Base-by-base conservation (phyloP, 75 land plant species). In the Selaginella moellendorffii region DNA sequence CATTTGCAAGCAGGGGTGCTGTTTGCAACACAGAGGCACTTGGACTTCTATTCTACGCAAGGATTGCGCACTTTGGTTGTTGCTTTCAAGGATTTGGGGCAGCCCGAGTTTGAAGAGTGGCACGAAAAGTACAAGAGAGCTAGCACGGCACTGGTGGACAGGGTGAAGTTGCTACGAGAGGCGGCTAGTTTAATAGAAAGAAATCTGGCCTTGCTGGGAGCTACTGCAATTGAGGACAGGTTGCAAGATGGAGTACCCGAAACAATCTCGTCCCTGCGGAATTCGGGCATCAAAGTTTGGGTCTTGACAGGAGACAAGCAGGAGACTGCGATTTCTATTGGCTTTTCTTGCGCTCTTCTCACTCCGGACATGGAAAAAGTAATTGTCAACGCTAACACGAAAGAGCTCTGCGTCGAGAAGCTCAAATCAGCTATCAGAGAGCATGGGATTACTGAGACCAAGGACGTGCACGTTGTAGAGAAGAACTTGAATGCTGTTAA, bases 301-400 rank as follows among this genome's bases (percentile, higher is more conserved):
- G 86, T 88, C 54, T 72, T 88, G 31, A 88, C 93, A 30, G 93
- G 93, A 42, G 93, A 88, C 65, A 88, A 88, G 75, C 93, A 88
- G 54, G 93, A 88, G 66, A 88, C 93, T 14, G 93, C 93, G 14
- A 79, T 88, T 31, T 83, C 87, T 18, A 90, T 90, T 54, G 96
- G 80, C 52, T 77, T 78, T 61, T 90, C 96, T 52, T 86, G 85
- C 70, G 75, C 63, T 46, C 87, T 90, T 29, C 72, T 90, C 54
- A 82, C 83, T 5, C 27, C 64, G 0, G 78, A 78, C 53, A 86
- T 90, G 96, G 68, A 81, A 21, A 79, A 78, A 61, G 74, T 90
- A 28, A 77, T 86, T 27, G 80, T 90, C 36, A 86, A 90, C 74
- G 91, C 79, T 1, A 74, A 62, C 53, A 77, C 87, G 21, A 81